Percentiles rank a stretch among this genome's conserved stretches.
Evolutionary conservation across 2,329 filamentous ascomycete species (phyloP).

Genomic region (Botryotinia globosa): DNA sequence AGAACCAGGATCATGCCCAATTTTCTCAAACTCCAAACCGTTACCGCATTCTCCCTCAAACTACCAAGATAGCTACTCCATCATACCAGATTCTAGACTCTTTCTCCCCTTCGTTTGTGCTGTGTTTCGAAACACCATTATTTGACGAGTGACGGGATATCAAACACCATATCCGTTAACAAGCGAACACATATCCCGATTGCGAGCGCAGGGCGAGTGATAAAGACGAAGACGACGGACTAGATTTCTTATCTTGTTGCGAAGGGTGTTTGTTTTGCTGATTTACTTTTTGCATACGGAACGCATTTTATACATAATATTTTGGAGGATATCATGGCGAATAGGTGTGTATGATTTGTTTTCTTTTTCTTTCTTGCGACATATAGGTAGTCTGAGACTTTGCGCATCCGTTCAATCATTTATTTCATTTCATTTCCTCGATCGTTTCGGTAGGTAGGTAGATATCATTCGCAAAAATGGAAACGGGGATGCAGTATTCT

Average conservation of each 20-base stretch:
- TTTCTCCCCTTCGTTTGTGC: not conserved
- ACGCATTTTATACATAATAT: not conserved
- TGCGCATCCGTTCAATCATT: not conserved
- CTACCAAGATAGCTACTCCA: not conserved
- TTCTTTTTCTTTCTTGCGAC: not conserved
- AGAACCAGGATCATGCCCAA: constrained; percentile 3
- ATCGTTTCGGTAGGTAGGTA: not conserved
- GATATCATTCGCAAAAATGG: not conserved
- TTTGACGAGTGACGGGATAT: not conserved
- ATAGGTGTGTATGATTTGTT: not conserved
- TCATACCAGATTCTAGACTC: not conserved
- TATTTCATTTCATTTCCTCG: not conserved
- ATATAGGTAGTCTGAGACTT: not conserved
- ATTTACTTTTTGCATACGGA: not conserved
- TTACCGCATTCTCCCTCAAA: constrained; percentile 5
- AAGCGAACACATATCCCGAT: constrained; percentile 12
- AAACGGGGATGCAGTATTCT: not conserved
- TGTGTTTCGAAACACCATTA: constrained; percentile 3
- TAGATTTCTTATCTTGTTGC: not conserved
- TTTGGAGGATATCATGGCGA: not conserved
- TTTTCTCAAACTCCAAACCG: not conserved
- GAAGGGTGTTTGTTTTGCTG: not conserved
- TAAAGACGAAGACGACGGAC: not conserved
- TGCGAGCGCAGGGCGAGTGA: not conserved
- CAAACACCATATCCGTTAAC: not conserved